Base-by-base conservation (phyloP, 768 basidiomycete genomes). In the Amyloporia xantha region DNA sequence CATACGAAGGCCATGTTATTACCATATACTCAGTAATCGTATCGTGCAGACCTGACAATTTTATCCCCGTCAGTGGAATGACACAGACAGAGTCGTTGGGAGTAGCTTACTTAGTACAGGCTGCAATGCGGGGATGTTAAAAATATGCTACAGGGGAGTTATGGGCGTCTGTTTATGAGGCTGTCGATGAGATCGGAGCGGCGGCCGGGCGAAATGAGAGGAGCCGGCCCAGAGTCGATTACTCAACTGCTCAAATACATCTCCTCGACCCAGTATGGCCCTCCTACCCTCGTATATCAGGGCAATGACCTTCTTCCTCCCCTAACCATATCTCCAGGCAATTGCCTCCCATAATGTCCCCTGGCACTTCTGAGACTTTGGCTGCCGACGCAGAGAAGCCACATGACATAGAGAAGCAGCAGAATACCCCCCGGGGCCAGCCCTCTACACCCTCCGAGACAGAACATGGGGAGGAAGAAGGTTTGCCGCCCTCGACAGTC, bases 361-460 rank as follows among this genome's bases (percentile, higher is more conserved):
- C 28, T 19, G 38, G 11, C 23, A 27, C 47, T 15, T 40, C 47
- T 41, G 47, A 48, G 36, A 48, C 47, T 2, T 9, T 48, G 26
- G 3, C 36, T 15, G 25, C 39, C 13, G 47, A 48, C 25, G 23
- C 21, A 27, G 47, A 48, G 24, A 48, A 48, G 47, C 21, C 20
- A 4, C 5, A 39, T 12, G 30, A 33, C 25, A 28, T 48, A 45
- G 49, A 53, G 35, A 56, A 56, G 44, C 28, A 28, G 25, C 43
- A n/a, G 3, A 15, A 7, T 7, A 33, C 7, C 30, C 9, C 7
- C 30, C n/a, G n/a, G n/a, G 15, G 9, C 30, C 46, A 51, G 37
- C 39, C 44, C 39, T 33, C 53, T 20, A 15, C 15, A 13, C 49
- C 47, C 19, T 30, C 30, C 30, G 30, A 33, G 30, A 33, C 30